Percentiles rank a stretch among this genome's conserved stretches.
These are phyloP conservation scores for Crithidia fasciculata DNA, from an alignment of 208 protist species.

Conservation along the genomic window DNA sequence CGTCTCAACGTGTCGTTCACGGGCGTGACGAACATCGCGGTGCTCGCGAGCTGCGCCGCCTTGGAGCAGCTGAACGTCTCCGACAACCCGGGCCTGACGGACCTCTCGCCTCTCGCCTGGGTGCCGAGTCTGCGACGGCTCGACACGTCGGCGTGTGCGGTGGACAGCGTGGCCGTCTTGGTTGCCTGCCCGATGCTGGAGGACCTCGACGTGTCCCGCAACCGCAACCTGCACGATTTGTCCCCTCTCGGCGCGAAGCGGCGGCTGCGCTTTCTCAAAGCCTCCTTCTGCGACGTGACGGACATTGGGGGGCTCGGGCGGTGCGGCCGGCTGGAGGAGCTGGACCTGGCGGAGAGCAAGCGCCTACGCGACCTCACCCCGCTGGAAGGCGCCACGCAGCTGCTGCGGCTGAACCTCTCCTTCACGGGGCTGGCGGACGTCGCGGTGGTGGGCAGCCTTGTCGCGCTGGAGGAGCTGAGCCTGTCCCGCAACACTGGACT, in stretches of 20 bases:
- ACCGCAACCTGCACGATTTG: slow-evolving; percentile 6
- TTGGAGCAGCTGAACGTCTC: slow-evolving; percentile 7
- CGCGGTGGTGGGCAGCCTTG: background rate
- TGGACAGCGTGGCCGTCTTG: slow-evolving; percentile 1
- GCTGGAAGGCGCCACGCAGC: slow-evolving; percentile 5
- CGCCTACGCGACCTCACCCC: slow-evolving; percentile 3
- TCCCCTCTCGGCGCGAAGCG: slow-evolving; percentile 9
- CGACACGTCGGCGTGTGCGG: slow-evolving; percentile 8
- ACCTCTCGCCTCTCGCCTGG: background rate
- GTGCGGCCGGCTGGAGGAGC: slow-evolving; percentile 8
- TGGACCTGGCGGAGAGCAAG: slow-evolving; percentile 8
- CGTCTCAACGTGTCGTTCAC: slow-evolving; percentile 7
- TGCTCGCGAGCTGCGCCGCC: slow-evolving; percentile 1
- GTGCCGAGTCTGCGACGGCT: slow-evolving; percentile 6
- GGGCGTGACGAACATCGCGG: slow-evolving; percentile 1
- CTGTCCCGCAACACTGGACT: background rate
- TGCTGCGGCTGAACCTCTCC: slow-evolving; percentile 3
- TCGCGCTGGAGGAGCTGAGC: slow-evolving; percentile 11
- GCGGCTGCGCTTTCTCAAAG: slow-evolving; percentile 8
- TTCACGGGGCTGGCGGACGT: background rate
- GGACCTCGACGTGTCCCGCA: slow-evolving; percentile 14
- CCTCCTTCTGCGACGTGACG: slow-evolving; percentile 12
- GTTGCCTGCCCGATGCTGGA: slow-evolving; percentile 6
- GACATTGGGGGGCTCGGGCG: slow-evolving; percentile 13
- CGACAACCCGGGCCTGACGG: slow-evolving; percentile 2